A percentile compares a stretch with the other conserved stretches of the same genome.
These are phyloP conservation scores for Aspergillus sp. DNA, from an alignment of 2,329 filamentous ascomycete species.

Conservation along the genomic window DNA sequence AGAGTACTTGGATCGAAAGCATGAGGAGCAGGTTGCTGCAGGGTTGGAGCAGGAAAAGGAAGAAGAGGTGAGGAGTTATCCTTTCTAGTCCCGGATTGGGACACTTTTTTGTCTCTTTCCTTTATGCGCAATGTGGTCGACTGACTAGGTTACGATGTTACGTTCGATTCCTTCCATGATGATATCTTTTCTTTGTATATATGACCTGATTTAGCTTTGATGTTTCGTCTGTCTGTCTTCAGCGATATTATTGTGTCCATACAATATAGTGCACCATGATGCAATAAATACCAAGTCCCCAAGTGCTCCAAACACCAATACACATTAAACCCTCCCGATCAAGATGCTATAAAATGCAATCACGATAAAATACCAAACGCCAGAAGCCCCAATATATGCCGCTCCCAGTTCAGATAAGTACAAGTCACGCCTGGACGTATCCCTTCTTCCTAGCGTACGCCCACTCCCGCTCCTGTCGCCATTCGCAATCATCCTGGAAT, in stretches of 20 bases:
- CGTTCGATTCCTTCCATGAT: not conserved
- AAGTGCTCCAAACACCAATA: not conserved
- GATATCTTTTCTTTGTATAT: not conserved
- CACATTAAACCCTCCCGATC: not conserved
- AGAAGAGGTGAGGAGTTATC: constrained; percentile 62
- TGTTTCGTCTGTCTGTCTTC: not conserved
- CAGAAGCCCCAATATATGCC: not conserved
- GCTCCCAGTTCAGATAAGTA: not conserved
- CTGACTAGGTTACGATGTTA: not conserved
- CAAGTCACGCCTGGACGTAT: not conserved
- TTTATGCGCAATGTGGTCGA: not conserved
- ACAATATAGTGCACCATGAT: not conserved
- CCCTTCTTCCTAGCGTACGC: constrained; percentile 45
- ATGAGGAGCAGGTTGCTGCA: constrained; percentile 68
- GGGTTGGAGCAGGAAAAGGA: constrained; percentile 65
- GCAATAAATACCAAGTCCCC: not conserved
- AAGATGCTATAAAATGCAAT: not conserved
- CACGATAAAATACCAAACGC: not conserved
- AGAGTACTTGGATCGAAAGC: constrained; percentile 73
- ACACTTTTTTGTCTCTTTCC: not conserved
- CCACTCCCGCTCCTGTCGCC: constrained; percentile 70
- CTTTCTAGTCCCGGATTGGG: constrained; percentile 44
- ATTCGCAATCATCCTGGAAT: constrained; percentile 75
- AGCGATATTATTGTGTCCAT: not conserved
- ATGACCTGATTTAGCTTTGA: not conserved